Conservation (phyloP, 306 rosid genomes). For the Herpetospermum pedunculosum region DNA sequence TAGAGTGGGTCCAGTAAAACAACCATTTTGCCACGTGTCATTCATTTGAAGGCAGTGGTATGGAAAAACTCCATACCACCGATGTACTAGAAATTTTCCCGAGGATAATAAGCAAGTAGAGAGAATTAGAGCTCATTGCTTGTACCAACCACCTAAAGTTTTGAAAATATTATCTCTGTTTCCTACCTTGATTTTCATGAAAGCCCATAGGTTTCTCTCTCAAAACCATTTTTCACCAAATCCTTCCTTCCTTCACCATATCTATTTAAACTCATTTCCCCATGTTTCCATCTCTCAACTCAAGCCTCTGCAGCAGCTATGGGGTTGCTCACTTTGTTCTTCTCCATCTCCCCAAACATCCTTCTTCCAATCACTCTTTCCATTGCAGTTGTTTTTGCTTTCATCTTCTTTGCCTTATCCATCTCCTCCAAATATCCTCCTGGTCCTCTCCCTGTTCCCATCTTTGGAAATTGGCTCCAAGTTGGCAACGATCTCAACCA, state of each 20-base stretch:
- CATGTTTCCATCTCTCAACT: neutral
- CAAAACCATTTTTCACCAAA: conserved; percentile 20
- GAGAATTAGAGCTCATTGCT: no score
- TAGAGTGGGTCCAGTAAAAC: no score
- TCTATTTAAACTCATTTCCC: conserved; percentile 1
- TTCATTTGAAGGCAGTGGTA: no score
- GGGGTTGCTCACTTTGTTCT: conserved; percentile 13
- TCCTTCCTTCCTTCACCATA: neutral
- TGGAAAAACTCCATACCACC: no score
- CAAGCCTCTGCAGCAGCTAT: conserved; percentile 11
- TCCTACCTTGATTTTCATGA: conserved; percentile 4
- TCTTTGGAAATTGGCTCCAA: conserved; percentile 80
- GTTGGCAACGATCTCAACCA: conserved; percentile 78
- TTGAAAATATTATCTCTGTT: neutral
- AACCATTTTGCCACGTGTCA: no score
- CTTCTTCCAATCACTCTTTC: conserved; percentile 12
- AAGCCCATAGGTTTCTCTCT: conserved; percentile 17
- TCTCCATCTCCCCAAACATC: neutral
- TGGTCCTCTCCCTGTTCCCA: conserved; percentile 53
- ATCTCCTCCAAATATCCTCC: conserved; percentile 37
- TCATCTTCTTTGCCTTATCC: conserved; percentile 7
- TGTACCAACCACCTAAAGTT: conserved; percentile 1
- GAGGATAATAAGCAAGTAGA: neutral
- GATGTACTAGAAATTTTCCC: no score
- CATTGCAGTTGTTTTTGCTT: conserved; percentile 5